Evolutionary conservation across 257 asterid species (phyloP), one percentile per base, ranked within the genome.

Genomic region (Solanum peruvianum): DNA sequence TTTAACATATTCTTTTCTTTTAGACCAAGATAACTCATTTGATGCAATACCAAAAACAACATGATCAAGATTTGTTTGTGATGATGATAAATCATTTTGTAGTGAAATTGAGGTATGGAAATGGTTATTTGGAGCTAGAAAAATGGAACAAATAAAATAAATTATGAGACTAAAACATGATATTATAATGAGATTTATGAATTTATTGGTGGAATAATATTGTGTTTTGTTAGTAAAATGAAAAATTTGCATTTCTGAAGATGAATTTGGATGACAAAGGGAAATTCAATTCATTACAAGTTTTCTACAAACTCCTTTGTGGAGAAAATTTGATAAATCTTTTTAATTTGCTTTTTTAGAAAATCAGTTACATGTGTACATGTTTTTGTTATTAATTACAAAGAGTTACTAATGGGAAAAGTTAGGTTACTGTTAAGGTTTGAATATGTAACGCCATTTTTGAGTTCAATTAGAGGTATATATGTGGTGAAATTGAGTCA

Each of bases 11-110:
- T 92, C 91, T 72, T 93, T 93, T 62, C 96, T 88, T 18, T 10
- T 90, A 47, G 16, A 35, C 98, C 99, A 96, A 2, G 98, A 87
- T 4, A 83, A 86, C 62, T 89, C 87, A 7, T 88, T 92, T 13
- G 99, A 96, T 82, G 97, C 95, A 39, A 96, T 94, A 47, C 97
- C 98, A 29, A 96, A 95, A 37, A 96, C 94, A 27, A 96, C 44
- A 39, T 96, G 97, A 45, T 95, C 91, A 11, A 96, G 92, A 6
- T 93, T 89, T 2, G 96, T 95, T 44, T 90, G 86, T 0, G 95
- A 78, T 11, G 93, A 78, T 11, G 93, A 73, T 0, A 70, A 80
- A 16, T 83, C n/a, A 12, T 77, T 76, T 25, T 82, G 91, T 23
- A 81, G 39, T 25, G 93, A 89, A 72, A 75, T 82, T 66, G 93